These are phyloP conservation scores for Baudoinia panamericana DNA, from an alignment of 495 filamentous ascomycete species.

Conservation along the genomic window DNA sequence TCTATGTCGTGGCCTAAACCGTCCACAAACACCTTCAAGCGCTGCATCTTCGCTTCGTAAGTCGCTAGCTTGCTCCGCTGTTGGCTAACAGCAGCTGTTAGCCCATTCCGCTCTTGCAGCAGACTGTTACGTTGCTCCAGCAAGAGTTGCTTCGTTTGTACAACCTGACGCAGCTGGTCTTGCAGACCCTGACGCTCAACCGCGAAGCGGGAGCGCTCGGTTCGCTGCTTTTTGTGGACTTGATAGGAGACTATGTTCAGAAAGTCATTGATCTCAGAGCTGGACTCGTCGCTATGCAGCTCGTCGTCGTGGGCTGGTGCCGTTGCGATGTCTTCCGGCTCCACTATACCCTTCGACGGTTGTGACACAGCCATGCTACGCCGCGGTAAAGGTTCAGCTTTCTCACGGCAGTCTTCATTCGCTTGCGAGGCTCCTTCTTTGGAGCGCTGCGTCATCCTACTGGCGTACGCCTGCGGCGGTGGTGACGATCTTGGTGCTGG, in stretches of 20 bases:
- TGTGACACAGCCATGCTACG: no score
- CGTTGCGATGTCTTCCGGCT: no score
- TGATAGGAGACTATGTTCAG: background rate
- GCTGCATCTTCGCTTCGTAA: constrained; percentile 9
- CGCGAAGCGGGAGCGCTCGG: background rate
- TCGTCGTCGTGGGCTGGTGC: background rate
- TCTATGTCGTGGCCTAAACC: constrained; percentile 22
- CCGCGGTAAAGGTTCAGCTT: no score
- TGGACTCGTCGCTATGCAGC: background rate
- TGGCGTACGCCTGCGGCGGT: no score
- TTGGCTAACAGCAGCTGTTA: constrained; percentile 1
- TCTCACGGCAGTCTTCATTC: no score
- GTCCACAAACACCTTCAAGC: constrained; percentile 21
- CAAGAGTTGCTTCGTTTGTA: constrained; percentile 1
- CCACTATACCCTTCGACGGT: no score
- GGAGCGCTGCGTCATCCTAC: no score
- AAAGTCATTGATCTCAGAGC: constrained; percentile 2
- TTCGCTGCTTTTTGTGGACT: background rate
- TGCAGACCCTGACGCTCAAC: background rate
- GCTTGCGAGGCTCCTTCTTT: no score
- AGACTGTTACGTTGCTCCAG: constrained; percentile 11
- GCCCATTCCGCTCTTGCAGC: constrained; percentile 6
- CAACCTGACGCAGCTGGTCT: constrained; percentile 2
- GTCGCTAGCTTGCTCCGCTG: constrained; percentile 2
- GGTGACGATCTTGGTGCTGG: no score